A percentile compares a stretch with the other conserved stretches of the same genome.
phyloP scores from a whole-genome alignment of 2,329 filamentous ascomycete genomes.

The Apiospora koreana region DNA sequence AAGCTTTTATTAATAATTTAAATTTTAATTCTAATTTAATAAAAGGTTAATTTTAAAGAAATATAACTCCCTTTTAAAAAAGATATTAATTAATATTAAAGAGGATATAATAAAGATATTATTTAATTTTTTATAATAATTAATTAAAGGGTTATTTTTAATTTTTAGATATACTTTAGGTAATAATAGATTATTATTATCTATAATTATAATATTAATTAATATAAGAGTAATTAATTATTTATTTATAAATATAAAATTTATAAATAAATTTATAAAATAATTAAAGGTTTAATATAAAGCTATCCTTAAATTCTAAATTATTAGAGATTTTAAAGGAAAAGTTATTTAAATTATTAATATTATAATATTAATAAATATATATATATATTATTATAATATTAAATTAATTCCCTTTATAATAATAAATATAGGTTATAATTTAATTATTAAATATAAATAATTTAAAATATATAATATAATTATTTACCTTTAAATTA shows the following conservation, averaged over 20 bases:
- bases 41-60: not conserved
- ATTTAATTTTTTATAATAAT: not conserved
- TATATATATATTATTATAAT: conserved; percentile 8
- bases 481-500: not conserved
- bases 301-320: not conserved
- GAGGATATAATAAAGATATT: not conserved
- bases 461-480: not conserved
- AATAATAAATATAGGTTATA: conserved; percentile 5
- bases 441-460: not conserved
- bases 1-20: not conserved
- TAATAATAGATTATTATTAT: not conserved
- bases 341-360: conserved; percentile 10
- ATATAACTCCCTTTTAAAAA: not conserved
- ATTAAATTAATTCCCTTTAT: not conserved
- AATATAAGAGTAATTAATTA: not conserved
- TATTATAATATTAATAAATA: conserved; percentile 13
- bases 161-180: not conserved
- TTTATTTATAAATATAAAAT: conserved; percentile 6
- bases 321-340: not conserved
- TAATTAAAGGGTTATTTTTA: not conserved
- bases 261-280: conserved; percentile 10
- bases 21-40: not conserved
- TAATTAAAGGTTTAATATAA: not conserved
- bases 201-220: not conserved
- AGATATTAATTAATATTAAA: not conserved